A percentile compares a stretch with the other conserved stretches of the same genome.
These are phyloP conservation scores for Salvia hispanica DNA, from an alignment of 257 asterid genomes.

Conservation along the genomic window DNA sequence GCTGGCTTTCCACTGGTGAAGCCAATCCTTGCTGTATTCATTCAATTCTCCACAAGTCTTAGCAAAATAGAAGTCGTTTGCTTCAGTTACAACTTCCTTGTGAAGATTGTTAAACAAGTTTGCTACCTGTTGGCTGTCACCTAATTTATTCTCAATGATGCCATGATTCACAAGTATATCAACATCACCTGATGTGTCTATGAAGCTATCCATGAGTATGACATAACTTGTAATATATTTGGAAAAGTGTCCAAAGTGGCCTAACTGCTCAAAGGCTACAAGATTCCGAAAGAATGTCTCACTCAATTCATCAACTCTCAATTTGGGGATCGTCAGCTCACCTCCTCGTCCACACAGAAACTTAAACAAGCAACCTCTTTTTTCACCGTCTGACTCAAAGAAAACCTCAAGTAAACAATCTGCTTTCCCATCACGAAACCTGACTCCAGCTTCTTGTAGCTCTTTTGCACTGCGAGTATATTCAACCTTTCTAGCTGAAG, in stretches of 20 bases:
- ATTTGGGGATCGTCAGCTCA: constrained; percentile 25
- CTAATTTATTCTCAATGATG: constrained; percentile 27
- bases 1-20: constrained; percentile 22
- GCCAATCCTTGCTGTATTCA: constrained; percentile 29
- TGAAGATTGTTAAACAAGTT: constrained; percentile 40
- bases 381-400: no score
- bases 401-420: no score
- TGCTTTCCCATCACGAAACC: no score
- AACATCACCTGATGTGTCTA: constrained; percentile 36
- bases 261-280: constrained; percentile 37
- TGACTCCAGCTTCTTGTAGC: constrained; percentile 40
- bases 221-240: constrained; percentile 37
- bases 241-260: constrained; percentile 21
- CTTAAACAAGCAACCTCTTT: no score
- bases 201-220: constrained; percentile 39
- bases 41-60: constrained; percentile 26
- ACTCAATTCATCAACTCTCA: constrained; percentile 29
- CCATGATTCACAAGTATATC: constrained; percentile 19
- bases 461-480: constrained; percentile 31
- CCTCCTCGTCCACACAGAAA: constrained; percentile 17
- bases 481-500: constrained; percentile 12
- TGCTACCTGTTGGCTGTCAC: constrained; percentile 27
- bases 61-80: constrained; percentile 27
- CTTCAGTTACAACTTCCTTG: constrained; percentile 35
- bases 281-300: constrained; percentile 38